phyloP scores from a whole-genome alignment of 176 grass and related monocot genomes.

The Carex littledalei region DNA sequence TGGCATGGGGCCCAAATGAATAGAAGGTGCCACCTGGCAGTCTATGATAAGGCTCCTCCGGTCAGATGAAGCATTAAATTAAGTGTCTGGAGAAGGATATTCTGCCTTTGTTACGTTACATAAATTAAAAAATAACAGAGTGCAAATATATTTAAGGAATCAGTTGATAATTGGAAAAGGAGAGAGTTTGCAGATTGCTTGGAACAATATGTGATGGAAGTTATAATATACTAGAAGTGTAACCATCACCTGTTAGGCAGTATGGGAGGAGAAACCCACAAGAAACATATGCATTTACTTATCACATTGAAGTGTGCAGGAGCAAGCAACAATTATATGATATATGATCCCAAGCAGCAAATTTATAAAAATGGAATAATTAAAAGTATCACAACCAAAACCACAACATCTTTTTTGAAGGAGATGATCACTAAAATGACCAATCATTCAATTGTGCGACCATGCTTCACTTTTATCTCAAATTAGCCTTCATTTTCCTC shows the following conservation, averaged over 20 bases:
- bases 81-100: background rate
- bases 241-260: slow-evolving; percentile 4
- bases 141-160: background rate
- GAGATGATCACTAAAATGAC: background rate
- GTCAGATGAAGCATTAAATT: background rate
- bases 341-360: background rate
- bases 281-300: slow-evolving; percentile 10
- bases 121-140: background rate
- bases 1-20: background rate
- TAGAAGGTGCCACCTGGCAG: background rate
- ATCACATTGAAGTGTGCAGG: background rate
- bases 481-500: background rate
- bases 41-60: background rate
- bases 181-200: background rate
- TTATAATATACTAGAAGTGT: background rate
- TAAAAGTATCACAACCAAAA: background rate
- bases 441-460: background rate
- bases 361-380: background rate
- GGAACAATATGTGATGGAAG: background rate
- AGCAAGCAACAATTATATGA: background rate
- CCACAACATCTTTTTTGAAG: background rate
- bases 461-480: too few species aligned
- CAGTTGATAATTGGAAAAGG: background rate
- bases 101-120: background rate
- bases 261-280: background rate